Conservation (phyloP, 2,329 filamentous ascomycete species). For the Rhynchosporium graminicola region DNA sequence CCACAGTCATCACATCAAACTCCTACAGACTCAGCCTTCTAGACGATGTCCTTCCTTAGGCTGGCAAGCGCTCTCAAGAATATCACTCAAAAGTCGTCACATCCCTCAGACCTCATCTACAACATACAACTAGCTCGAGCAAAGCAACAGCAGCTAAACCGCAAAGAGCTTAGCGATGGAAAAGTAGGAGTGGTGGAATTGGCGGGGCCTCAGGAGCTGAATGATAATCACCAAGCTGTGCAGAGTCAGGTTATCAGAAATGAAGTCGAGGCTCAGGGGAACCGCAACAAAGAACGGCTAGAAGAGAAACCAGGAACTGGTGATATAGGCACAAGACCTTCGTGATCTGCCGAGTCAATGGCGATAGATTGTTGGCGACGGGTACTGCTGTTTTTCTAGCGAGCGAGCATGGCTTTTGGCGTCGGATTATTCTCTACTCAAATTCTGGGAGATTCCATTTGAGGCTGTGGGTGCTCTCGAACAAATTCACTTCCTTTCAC, state of each 20-base stretch:
- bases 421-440: constrained; percentile 1
- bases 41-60: neutral
- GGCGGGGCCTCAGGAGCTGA: neutral
- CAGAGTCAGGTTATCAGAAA: neutral
- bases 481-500: neutral
- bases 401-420: neutral
- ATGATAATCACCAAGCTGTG: neutral
- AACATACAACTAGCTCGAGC: neutral
- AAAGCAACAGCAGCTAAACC: neutral
- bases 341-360: neutral
- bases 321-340: neutral
- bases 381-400: neutral
- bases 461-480: neutral
- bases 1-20: no score
- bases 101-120: neutral
- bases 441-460: neutral
- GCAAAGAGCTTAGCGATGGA: neutral
- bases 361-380: neutral
- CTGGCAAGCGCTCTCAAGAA: neutral
- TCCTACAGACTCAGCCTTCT: neutral
- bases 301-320: neutral
- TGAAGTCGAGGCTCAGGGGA: neutral
- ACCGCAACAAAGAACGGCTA: neutral
- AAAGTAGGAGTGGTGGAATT: neutral
- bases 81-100: neutral